Conservation (phyloP, 2,329 filamentous ascomycete species). For the Stenocarpella maydis region DNA sequence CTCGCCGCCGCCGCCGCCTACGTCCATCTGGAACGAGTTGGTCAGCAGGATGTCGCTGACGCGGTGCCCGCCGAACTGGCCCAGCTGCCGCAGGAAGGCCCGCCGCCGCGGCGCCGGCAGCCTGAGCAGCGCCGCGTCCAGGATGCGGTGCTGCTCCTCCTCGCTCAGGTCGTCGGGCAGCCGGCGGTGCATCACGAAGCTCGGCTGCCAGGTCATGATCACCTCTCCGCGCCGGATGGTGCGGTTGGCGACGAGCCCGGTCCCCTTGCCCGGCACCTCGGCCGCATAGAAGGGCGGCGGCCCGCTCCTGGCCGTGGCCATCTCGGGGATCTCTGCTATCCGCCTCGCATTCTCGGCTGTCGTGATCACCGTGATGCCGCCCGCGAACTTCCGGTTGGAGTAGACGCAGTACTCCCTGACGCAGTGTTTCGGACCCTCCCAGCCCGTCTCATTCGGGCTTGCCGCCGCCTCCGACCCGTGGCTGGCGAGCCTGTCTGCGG, state of each 20-base stretch:
- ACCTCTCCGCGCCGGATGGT: slow-evolving; percentile 38
- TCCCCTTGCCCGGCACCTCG: slow-evolving; percentile 38
- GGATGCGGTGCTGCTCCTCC: slow-evolving; percentile 36
- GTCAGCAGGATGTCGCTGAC: slow-evolving; percentile 41
- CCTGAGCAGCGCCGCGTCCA: slow-evolving; percentile 38
- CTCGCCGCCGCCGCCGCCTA: not conserved
- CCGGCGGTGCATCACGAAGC: slow-evolving; percentile 39
- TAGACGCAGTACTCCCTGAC: slow-evolving; percentile 38
- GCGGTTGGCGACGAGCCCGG: slow-evolving; percentile 38
- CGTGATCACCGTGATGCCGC: slow-evolving; percentile 37
- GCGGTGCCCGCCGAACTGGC: slow-evolving; percentile 39
- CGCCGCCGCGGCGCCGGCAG: slow-evolving; percentile 36
- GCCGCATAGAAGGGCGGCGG: slow-evolving; percentile 26
- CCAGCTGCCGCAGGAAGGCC: slow-evolving; percentile 38
- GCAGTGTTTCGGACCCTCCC: slow-evolving; percentile 34
- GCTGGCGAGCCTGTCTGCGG: not conserved
- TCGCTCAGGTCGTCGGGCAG: slow-evolving; percentile 37
- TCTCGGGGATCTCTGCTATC: slow-evolving; percentile 26
- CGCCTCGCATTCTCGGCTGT: slow-evolving; percentile 33
- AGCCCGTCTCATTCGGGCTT: slow-evolving; percentile 18
- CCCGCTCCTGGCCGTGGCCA: not conserved
- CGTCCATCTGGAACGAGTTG: slow-evolving; percentile 40
- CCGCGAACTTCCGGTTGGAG: slow-evolving; percentile 34
- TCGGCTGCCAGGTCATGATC: slow-evolving; percentile 39
- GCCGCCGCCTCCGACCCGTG: not conserved